Base-by-base conservation (phyloP, 805 yeast species). In the Starmera dryadoides region DNA sequence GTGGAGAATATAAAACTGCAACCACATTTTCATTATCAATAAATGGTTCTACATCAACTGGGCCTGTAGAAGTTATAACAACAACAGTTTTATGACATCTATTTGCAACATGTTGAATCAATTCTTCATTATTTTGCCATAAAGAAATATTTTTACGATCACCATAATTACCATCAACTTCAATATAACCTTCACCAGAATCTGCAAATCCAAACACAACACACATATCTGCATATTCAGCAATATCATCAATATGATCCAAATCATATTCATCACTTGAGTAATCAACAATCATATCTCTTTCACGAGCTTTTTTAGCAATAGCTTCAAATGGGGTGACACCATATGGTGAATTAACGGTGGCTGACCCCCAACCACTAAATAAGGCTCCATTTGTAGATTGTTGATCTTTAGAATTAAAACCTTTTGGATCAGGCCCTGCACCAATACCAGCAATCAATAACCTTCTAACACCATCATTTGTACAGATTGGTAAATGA, bases 281-380 rank as follows among this genome's bases (percentile, higher is more conserved):
- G 40, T 55, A 68, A 42, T 74, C 76, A 6, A 72, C 64, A 4
- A 62, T 58, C 50, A 73, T 69, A 8, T 71, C 73, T 36, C 62
- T 55, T 29, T 62, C 65, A 26, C 64, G 56, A 2, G 81, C 80
- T 41, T 64, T 63, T 26, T 59, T 57, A 4, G 70, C 61, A 30
- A 79, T 69, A 1, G 77, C 81, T 50, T 76, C 80, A 42, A 65
- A 65, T 0, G 84, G 83, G 1, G 81, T 70, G n/a, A 75, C 63
- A 4, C 75, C 72, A 50, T 62, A 74, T 3, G 80, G 79, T 33
- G 74, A 69, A 45, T 66, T 70, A 14, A 71, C 79, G 10, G 79
- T 64, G 1, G 81, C 77, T 4, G 84, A 77, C 0, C 85, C 86
- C 79, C 84, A 75, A 12, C 84, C 84, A 23, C 72, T 64, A 26